Conservation (phyloP, 805 yeast genomes). For the Jamesozyma piceae region DNA sequence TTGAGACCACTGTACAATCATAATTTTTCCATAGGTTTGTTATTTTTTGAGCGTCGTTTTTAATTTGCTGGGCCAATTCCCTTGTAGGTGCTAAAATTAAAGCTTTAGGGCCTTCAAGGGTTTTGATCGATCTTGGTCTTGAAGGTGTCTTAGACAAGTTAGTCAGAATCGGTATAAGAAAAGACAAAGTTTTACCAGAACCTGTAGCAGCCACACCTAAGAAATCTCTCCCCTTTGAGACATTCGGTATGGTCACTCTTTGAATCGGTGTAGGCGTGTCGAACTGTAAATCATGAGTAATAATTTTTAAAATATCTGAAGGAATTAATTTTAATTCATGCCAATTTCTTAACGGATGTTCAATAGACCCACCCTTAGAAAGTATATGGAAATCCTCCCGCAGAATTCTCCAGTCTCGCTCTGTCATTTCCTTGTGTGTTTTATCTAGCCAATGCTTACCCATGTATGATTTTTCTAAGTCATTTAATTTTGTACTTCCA, state of each 20-base stretch:
- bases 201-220: constrained; percentile 96
- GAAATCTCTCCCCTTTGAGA: constrained; percentile 55
- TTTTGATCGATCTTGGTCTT: constrained; percentile 37
- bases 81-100: constrained; percentile 85
- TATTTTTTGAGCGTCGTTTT: constrained; percentile 51
- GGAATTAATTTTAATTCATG: constrained; percentile 46
- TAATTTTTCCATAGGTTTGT: constrained; percentile 26
- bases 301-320: constrained; percentile 29
- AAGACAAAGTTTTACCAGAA: constrained; percentile 87
- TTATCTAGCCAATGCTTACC: constrained; percentile 60
- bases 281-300: constrained; percentile 38
- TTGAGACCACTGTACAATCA: constrained; percentile 38
- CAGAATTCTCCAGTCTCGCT: constrained; percentile 84
- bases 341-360: constrained; percentile 68
- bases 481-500: not conserved
- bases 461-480: constrained; percentile 13
- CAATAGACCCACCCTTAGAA: constrained; percentile 34
- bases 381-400: constrained; percentile 66
- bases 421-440: constrained; percentile 51
- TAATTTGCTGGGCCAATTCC: constrained; percentile 85
- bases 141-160: constrained; percentile 42
- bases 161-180: constrained; percentile 59
- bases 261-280: constrained; percentile 82
- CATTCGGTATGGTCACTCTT: constrained; percentile 69
- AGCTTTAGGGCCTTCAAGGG: constrained; percentile 58